Evolutionary conservation across 768 basidiomycete species (phyloP), one percentile per base, ranked within the genome.

Genomic region (Chalciporus sphaerocephalus): DNA sequence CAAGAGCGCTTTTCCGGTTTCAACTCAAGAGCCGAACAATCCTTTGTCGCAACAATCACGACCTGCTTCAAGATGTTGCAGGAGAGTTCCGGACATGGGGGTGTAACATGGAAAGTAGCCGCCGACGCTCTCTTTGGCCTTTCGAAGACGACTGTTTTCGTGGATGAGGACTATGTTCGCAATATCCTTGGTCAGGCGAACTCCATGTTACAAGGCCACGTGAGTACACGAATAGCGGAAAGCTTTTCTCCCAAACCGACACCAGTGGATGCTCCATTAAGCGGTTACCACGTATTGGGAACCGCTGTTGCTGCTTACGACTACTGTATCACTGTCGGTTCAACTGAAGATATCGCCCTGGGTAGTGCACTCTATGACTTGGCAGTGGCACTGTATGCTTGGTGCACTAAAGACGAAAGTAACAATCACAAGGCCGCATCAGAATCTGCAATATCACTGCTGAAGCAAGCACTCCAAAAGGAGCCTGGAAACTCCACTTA

Each of bases 21-120:
- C 63, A 67, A 75, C 15, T 73, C 77, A 9, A 74, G 95, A 43
- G 85, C 92, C 0, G 85, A 92, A 56, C 65, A 68, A 25, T 88
- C 90, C 2, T 83, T 93, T 52, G 55, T 82, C 25, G 65, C 69
- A n/a, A 72, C 80, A n/a, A 72, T 91, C 35, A 56, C 59, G 5
- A 69, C 76, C 12, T 73, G 81, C 15, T 56, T 85, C 40, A 59
- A 62, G 32, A 64, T 72, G 17, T 69, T 87, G 41, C 67, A 74
- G 34, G 68, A 69, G 15, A 75, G 75, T 34, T 62, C 79, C 8
- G 84, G 85, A 1, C 85, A 87, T 61, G 78, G 87, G 15, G 69
- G 76, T 5, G 71, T 89, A 3, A 78, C 78, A 4, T 98, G 94
- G 95, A 98, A 98, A 62, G 68, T 74, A 6, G 72, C 83, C 10